Conservation (phyloP, 495 filamentous ascomycete species). For the Lasiosphaeria ovina region DNA sequence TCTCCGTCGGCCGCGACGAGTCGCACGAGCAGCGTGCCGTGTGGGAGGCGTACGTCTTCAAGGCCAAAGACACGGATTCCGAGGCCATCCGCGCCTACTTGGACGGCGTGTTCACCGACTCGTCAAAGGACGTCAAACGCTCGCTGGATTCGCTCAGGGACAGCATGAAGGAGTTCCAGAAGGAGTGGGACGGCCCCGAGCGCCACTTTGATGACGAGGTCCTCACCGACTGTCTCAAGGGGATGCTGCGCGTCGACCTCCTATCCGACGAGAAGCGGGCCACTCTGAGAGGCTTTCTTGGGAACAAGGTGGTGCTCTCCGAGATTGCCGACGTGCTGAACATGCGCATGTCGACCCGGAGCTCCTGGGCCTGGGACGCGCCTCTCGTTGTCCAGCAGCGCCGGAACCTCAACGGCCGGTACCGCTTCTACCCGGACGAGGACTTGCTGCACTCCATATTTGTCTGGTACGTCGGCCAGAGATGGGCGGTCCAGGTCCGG, state of each 20-base stretch:
- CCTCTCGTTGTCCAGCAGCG: constrained; percentile 35
- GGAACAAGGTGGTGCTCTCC: constrained; percentile 51
- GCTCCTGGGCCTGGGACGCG: constrained; percentile 57
- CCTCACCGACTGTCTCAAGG: constrained; percentile 40
- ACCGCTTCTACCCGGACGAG: constrained; percentile 66
- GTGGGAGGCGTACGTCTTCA: constrained; percentile 54
- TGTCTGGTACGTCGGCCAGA: constrained; percentile 59
- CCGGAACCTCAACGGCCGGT: constrained; percentile 65
- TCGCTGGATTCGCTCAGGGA: constrained; percentile 9
- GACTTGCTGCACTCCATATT: constrained; percentile 64
- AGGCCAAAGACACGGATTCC: constrained; percentile 34
- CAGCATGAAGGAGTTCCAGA: constrained; percentile 11
- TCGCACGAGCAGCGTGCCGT: constrained; percentile 46
- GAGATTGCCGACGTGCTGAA: constrained; percentile 71
- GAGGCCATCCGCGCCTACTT: constrained; percentile 49
- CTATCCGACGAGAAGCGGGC: constrained; percentile 59
- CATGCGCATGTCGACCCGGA: constrained; percentile 59
- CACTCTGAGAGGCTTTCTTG: constrained; percentile 58
- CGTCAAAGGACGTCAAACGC: constrained; percentile 23
- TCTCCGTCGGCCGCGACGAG: constrained; percentile 27
- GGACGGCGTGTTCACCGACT: constrained; percentile 45
- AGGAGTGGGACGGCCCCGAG: constrained; percentile 12
- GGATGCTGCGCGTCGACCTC: constrained; percentile 55
- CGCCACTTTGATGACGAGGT: constrained; percentile 24
- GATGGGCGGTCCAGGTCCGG: constrained; percentile 20